A percentile compares a stretch with the other conserved stretches of the same genome.
phyloP scores from a whole-genome alignment of 306 rosid genomes.

The Lathyrus oleraceus region DNA sequence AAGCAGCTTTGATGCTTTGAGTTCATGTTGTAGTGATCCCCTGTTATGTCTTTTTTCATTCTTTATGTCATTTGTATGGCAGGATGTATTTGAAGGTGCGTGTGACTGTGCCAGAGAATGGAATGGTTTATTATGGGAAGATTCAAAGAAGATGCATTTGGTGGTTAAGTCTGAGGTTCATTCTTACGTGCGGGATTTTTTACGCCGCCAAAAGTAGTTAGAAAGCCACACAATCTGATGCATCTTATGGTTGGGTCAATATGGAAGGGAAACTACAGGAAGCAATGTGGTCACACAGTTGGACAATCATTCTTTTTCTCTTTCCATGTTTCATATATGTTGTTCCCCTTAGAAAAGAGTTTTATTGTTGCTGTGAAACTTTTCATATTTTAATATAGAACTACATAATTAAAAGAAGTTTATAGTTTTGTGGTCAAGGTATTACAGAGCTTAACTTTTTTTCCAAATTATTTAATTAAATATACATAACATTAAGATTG shows the following conservation, averaged over 20 bases:
- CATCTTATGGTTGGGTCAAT: background rate
- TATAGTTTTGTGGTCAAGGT: background rate
- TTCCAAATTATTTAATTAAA: background rate
- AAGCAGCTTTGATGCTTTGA: slow-evolving; percentile 27
- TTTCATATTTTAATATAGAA: background rate
- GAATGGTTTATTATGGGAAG: slow-evolving; percentile 90
- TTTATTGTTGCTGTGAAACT: background rate
- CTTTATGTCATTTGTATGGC: slow-evolving; percentile 31
- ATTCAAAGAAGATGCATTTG: slow-evolving; percentile 78
- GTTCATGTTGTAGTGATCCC: background rate
- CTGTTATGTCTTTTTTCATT: slow-evolving; percentile 5
- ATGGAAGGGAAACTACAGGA: background rate
- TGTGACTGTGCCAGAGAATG: slow-evolving; percentile 84
- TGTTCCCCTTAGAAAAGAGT: background rate
- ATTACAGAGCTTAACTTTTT: background rate
- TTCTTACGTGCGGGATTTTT: slow-evolving; percentile 63
- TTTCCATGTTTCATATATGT: background rate
- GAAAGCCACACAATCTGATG: background rate
- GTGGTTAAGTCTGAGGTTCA: slow-evolving; percentile 78
- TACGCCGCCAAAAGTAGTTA: slow-evolving; percentile 68
- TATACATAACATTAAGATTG: background rate
- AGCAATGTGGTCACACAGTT: background rate
- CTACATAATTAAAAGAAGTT: background rate
- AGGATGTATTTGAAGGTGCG: slow-evolving; percentile 90
- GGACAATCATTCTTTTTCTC: background rate